These are phyloP conservation scores for Calonectria ilicicola DNA, from an alignment of 2,329 filamentous ascomycete genomes.

Conservation along the genomic window DNA sequence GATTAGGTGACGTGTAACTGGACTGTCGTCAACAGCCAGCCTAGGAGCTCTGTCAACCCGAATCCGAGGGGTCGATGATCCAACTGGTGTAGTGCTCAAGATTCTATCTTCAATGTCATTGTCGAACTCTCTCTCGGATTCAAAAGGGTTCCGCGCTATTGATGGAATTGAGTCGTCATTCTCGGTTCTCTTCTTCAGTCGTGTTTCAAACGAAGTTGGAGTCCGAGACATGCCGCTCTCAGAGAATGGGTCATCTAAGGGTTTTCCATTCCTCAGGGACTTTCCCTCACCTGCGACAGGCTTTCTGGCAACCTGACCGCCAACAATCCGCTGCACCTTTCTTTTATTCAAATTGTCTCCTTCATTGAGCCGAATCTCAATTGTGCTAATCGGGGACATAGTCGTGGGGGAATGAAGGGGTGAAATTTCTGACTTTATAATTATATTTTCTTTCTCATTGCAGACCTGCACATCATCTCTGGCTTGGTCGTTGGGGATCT, in stretches of 20 bases:
- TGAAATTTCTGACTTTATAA: conserved; percentile 17
- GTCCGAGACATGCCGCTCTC: conserved; percentile 32
- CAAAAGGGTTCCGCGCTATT: conserved; percentile 45
- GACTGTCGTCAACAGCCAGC: conserved; percentile 29
- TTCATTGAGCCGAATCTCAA: conserved; percentile 50
- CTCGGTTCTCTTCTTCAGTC: conserved; percentile 29
- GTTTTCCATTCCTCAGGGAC: conserved; percentile 39
- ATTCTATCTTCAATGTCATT: conserved; percentile 53
- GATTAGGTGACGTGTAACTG: conserved; percentile 6
- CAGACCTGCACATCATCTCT: not conserved
- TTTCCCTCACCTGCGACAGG: conserved; percentile 45
- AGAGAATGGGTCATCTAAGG: conserved; percentile 47
- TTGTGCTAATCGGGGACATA: conserved; percentile 44
- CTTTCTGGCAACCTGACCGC: conserved; percentile 45
- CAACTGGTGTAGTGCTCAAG: conserved; percentile 49
- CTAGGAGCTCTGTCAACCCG: conserved; percentile 32
- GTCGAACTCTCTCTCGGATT: conserved; percentile 53
- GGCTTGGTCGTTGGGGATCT: conserved; percentile 27
- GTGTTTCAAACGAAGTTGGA: conserved; percentile 39
- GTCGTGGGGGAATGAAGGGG: conserved; percentile 16
- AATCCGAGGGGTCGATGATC: conserved; percentile 53
- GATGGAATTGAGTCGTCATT: conserved; percentile 9
- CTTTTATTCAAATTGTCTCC: conserved; percentile 48
- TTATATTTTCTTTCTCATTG: not conserved
- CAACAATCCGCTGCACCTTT: conserved; percentile 50